These are phyloP conservation scores for Dictyostelium brefeldianum DNA, from an alignment of 78 protist species.

Conservation along the genomic window DNA sequence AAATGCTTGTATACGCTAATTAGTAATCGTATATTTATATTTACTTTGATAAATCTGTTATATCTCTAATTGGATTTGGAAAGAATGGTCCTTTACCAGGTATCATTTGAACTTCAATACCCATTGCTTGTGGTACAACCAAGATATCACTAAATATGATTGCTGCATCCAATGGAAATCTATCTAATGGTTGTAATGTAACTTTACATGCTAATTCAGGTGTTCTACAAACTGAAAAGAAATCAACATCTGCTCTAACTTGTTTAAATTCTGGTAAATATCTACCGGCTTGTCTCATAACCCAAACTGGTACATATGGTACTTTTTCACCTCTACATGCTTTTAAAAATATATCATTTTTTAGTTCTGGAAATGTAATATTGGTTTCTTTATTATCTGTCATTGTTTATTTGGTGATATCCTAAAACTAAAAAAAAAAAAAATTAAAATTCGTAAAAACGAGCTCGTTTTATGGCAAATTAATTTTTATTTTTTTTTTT, in stretches of 20 bases:
- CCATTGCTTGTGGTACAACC: constrained; percentile 91
- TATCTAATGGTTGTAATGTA: constrained; percentile 93
- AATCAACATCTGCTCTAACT: constrained; percentile 79
- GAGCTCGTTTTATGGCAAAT: neutral
- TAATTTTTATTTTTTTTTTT: neutral
- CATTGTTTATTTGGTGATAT: no score
- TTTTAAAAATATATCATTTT: constrained; percentile 86
- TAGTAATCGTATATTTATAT: no score
- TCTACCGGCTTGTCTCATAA: constrained; percentile 98
- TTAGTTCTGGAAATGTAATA: constrained; percentile 72
- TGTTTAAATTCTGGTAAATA: constrained; percentile 91
- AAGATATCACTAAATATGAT: constrained; percentile 96
- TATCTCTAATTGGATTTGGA: constrained; percentile 72
- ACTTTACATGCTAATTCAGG: constrained; percentile 93
- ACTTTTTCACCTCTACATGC: constrained; percentile 90
- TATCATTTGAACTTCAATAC: constrained; percentile 86
- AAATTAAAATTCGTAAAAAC: neutral
- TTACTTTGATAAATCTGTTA: constrained; percentile 19
- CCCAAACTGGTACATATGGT: constrained; percentile 95
- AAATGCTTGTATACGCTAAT: no score
- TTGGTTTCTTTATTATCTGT: constrained; percentile 1
- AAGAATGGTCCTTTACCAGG: constrained; percentile 92
- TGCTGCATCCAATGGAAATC: constrained; percentile 95
- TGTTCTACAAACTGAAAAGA: constrained; percentile 93
- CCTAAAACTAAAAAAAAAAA: neutral